These are phyloP conservation scores for Oryza coarctata DNA, from an alignment of 176 grass and related monocot species.

Conservation along the genomic window DNA sequence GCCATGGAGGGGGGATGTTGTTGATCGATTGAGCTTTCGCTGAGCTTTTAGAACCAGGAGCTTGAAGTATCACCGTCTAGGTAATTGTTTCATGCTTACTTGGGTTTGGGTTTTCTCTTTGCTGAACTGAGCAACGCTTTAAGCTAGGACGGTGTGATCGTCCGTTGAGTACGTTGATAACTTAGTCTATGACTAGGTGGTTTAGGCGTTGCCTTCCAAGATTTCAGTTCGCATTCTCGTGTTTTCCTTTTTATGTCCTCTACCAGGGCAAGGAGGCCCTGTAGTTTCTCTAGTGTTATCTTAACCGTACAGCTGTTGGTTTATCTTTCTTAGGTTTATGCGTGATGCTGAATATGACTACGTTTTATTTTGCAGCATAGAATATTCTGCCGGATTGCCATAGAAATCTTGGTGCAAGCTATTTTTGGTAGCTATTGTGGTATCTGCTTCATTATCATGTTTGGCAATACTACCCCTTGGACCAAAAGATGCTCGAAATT, in stretches of 20 bases:
- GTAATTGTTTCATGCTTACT: not conserved
- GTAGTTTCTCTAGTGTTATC: not conserved
- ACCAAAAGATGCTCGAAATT: slow-evolving; percentile 8
- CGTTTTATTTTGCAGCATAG: slow-evolving; percentile 34
- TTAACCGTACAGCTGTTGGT: not conserved
- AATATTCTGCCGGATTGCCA: slow-evolving; percentile 22
- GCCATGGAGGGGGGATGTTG: not conserved
- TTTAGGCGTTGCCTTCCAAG: not conserved
- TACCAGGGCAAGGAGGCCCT: not conserved
- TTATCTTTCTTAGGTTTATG: not conserved
- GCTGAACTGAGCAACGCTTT: not conserved
- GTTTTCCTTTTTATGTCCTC: not conserved
- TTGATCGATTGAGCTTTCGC: slow-evolving; percentile 4
- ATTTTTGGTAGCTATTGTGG: slow-evolving; percentile 8
- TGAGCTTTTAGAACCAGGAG: not conserved
- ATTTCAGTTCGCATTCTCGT: not conserved
- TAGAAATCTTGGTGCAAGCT: slow-evolving; percentile 11
- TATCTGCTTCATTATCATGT: slow-evolving; percentile 10
- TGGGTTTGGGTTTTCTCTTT: not conserved
- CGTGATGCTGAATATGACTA: not conserved
- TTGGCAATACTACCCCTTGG: slow-evolving; percentile 1
- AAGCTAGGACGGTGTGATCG: not conserved
- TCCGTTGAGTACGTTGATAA: not conserved
- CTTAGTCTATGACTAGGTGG: not conserved
- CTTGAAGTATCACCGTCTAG: not conserved